Evolutionary conservation across 176 grass and related monocot genomes (phyloP), one percentile per base, ranked within the genome.

Genomic region (Thinopyrum elongatum): DNA sequence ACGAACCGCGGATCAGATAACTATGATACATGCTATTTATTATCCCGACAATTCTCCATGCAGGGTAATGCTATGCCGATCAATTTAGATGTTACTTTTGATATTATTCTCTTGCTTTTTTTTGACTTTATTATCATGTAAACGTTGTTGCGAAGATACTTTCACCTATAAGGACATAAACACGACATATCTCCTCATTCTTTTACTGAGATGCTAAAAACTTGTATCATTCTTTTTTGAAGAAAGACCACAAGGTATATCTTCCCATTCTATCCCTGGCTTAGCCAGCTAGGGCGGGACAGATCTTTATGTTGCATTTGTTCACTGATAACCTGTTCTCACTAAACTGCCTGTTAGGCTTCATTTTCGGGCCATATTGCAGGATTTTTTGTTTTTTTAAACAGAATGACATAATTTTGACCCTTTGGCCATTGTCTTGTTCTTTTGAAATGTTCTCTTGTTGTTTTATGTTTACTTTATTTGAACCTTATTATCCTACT

Each of bases 401-500:
- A 38, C 47, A 25, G 23, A 71, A 26, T 58, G 30, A 71, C 22
- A 39, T 72, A 58, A 60, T n/a, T 71, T 74, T 75, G 41, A 74
- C 71, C 23, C 30, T 38, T 36, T 46, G 31, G 46, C 80, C 31
- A 28, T 27, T 82, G 33, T 12, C 22, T 11, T 6, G 47, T 83
- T 83, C 15, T 55, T 83, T 59, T 72, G 8, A 16, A 72, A 71
- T 31, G 57, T 28, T 59, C 66, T 34, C 7, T n/a, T 72, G 9
- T n/a, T 59, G 7, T 27, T 83, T 17, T 23, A 83, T 70, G 34
- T 60, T 72, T 58, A 83, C 13, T 72, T 83, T 72, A 57, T 59
- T 60, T 73, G 80, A 83, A 83, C 46, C n/a, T 72, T 21, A 38
- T 57, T 30, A 60, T 73, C 35, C 67, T 83, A 70, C 33, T 29